These are phyloP conservation scores for Tilletia caries DNA, from an alignment of 1,284 basidiomycete genomes.

Conservation along the genomic window DNA sequence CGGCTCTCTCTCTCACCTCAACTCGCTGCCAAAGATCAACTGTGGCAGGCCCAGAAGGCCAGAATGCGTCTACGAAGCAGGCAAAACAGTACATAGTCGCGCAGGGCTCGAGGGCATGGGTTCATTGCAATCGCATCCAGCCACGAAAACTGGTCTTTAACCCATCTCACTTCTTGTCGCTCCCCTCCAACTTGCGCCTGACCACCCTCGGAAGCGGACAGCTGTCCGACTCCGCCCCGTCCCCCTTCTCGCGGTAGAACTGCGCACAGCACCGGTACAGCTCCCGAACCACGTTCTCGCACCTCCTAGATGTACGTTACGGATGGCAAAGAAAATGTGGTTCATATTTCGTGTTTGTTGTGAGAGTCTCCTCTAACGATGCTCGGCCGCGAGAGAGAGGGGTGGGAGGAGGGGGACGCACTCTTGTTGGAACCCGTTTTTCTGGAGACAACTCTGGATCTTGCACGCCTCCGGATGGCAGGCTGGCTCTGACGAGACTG, in stretches of 20 bases:
- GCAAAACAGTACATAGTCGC: no score
- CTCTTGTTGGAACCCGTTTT: slow-evolving; percentile 41
- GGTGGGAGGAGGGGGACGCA: not conserved
- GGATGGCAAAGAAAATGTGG: not conserved
- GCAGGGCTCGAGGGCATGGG: no score
- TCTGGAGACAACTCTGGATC: slow-evolving; percentile 47
- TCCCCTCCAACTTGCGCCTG: slow-evolving; percentile 17
- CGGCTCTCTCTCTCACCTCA: no score
- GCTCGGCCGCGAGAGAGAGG: not conserved
- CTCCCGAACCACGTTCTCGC: slow-evolving; percentile 40
- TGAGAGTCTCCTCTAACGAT: not conserved
- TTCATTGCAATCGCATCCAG: no score
- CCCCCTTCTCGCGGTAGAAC: slow-evolving; percentile 41
- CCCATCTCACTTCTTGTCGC: no score
- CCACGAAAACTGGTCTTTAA: no score
- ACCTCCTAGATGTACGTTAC: slow-evolving; percentile 17
- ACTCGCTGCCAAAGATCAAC: no score
- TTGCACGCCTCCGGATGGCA: slow-evolving; percentile 48
- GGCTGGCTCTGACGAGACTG: slow-evolving; percentile 9
- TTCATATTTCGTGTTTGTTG: not conserved
- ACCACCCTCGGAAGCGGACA: slow-evolving; percentile 45
- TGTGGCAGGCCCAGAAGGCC: no score
- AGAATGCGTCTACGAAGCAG: no score
- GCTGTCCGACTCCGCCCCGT: slow-evolving; percentile 34
- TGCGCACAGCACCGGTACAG: slow-evolving; percentile 46